Base-by-base conservation (phyloP, 768 basidiomycete genomes). In the Thelephora ganbajun region DNA sequence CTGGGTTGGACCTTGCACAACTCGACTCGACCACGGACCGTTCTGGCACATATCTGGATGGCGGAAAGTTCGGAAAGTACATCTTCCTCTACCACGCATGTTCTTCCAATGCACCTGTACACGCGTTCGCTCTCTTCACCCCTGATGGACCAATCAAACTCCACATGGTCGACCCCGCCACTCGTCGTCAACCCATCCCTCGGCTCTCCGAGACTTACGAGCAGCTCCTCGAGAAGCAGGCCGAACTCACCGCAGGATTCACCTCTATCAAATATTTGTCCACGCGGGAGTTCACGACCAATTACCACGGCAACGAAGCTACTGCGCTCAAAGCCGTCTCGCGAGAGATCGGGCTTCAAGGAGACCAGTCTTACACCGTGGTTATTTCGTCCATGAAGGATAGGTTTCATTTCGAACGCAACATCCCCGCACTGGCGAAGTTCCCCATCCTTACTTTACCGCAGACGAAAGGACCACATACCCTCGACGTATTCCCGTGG, bases 391-490 rank as follows among this genome's bases (percentile, higher is more conserved):
- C 96, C 11, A 72, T 72, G 47, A 92, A 87, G 59, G 83, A 90
- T 44, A 76, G 81, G 54, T 66, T 71, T 16, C 94, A 93, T 62
- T 96, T 90, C 60, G 88, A 93, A 55, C 61, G 70, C 9, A 66
- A 73, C 33, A 63, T 84, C 43, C 74, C 81, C 20, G 85, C 83
- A 57, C 71, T 92, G 13, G 59, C 71, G 7, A 84, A 81, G 57
- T 94, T 94, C 67, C 96, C 96, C 0, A 73, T 96, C 45, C 66
- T 98, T 51, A 79, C 81, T 3, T 87, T 93, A 81, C 73, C 80
- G n/a, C 83, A 78, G 66, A 72, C 79, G n/a, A 83, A 72, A 66
- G 70, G 62, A 33, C 71, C 74, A n/a, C 88, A 82, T 61, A 76
- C 76, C 6, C 70, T 85, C 18, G 86, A 88, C 49, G 74, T 85